Evolutionary conservation across 2,329 filamentous ascomycete genomes (phyloP).

Genomic region (Pestalotiopsis sp.): DNA sequence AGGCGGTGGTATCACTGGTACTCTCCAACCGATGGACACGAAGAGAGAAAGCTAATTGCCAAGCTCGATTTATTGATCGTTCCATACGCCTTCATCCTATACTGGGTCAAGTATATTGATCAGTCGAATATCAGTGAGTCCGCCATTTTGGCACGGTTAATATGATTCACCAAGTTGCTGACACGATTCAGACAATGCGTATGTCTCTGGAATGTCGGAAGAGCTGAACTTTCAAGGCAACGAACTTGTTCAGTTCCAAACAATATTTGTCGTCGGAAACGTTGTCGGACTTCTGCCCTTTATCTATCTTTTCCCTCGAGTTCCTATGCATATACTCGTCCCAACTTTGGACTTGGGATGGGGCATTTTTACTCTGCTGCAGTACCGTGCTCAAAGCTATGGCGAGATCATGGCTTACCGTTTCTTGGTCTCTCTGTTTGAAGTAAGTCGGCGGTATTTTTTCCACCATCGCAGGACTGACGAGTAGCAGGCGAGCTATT

Average conservation of each 20-base stretch:
- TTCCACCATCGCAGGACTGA: too few relatives aligned
- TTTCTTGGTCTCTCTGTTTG: conserved; percentile 57
- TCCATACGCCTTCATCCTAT: conserved; percentile 22
- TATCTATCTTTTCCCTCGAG: conserved; percentile 16
- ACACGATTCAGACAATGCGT: conserved; percentile 49
- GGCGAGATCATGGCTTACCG: conserved; percentile 54
- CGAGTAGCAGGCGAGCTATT: conserved; percentile 1
- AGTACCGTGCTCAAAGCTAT: conserved; percentile 51
- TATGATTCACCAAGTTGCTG: background rate
- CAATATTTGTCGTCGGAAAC: conserved; percentile 46
- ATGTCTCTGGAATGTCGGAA: conserved; percentile 56
- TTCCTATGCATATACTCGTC: conserved; percentile 12
- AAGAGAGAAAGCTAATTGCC: conserved; percentile 21
- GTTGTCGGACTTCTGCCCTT: conserved; percentile 28
- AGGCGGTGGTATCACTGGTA: conserved; percentile 23
- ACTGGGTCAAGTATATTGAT: conserved; percentile 26
- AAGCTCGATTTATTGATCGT: conserved; percentile 24
- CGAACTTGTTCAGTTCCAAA: conserved; percentile 57
- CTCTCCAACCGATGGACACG: conserved; percentile 19
- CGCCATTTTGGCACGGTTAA: background rate
- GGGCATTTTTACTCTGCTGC: conserved; percentile 59
- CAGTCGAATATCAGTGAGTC: conserved; percentile 22
- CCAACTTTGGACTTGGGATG: conserved; percentile 36
- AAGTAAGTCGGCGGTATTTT: conserved; percentile 27
- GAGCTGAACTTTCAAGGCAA: conserved; percentile 54